A percentile compares a stretch with the other conserved stretches of the same genome.
These are phyloP conservation scores for Pleurozium schreberi DNA, from an alignment of 225 moss, liverwort and hornwort species.

Conservation along the genomic window DNA sequence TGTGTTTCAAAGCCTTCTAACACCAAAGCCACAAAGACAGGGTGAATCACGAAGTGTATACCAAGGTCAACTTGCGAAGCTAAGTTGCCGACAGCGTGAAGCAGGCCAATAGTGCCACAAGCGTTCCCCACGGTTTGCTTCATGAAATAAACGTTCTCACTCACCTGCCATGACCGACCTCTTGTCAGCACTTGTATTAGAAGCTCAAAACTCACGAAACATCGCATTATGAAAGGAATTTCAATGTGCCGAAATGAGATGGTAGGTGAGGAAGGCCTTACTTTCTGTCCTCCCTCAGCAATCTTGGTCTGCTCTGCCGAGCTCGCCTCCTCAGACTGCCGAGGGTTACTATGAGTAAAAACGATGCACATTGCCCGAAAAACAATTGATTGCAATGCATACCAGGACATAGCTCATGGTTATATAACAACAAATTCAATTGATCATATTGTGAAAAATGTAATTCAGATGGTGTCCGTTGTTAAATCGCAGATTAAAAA, in stretches of 20 bases:
- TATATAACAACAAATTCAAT: neutral
- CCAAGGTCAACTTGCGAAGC: slow-evolving; percentile 58
- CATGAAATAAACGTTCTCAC: slow-evolving; percentile 80
- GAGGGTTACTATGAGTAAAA: neutral
- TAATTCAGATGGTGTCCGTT: neutral
- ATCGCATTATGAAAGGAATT: neutral
- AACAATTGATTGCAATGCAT: neutral
- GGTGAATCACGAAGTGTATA: slow-evolving; percentile 26
- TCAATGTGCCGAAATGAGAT: neutral
- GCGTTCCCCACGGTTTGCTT: slow-evolving; percentile 94
- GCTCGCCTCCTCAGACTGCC: slow-evolving; percentile 65
- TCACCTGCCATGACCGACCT: slow-evolving; percentile 36
- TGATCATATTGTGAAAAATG: neutral
- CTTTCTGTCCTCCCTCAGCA: slow-evolving; percentile 42
- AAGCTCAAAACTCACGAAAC: neutral
- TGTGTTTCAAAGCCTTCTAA: neutral
- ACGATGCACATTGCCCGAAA: neutral
- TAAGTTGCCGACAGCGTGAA: slow-evolving; percentile 87
- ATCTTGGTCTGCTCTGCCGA: slow-evolving; percentile 30
- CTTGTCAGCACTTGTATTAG: neutral
- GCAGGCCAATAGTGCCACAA: slow-evolving; percentile 87
- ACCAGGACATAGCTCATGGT: neutral
- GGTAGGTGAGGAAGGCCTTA: neutral
- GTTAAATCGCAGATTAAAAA: neutral
- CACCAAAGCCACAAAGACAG: neutral